Evolutionary conservation across 495 filamentous ascomycete genomes (phyloP).

Genomic region (Acidomyces sp.): DNA sequence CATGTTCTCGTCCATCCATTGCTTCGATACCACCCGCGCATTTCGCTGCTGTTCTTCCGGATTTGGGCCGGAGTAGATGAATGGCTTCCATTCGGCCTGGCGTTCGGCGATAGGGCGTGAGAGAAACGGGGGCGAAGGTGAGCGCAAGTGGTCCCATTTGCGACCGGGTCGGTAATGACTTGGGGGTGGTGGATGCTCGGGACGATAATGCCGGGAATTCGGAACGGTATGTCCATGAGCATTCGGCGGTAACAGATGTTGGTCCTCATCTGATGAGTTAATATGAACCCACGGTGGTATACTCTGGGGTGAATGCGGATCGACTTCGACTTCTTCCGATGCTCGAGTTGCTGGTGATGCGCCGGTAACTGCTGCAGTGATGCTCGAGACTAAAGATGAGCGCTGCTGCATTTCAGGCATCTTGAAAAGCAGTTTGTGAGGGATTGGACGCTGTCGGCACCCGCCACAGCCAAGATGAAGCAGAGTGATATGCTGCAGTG

Average conservation of each 20-base stretch:
- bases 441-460: background rate
- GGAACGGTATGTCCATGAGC: background rate
- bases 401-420: conserved; percentile 21
- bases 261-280: conserved; percentile 8
- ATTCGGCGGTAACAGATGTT: background rate
- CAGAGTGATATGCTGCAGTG: background rate
- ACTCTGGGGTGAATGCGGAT: conserved; percentile 10
- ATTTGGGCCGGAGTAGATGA: conserved; percentile 16
- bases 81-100: conserved; percentile 13
- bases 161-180: conserved; percentile 13
- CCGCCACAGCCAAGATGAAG: background rate
- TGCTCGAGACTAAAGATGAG: background rate
- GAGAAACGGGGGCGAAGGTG: conserved; percentile 9
- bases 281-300: conserved; percentile 19
- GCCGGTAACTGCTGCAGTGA: background rate
- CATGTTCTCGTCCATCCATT: conserved; percentile 21
- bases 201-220: conserved; percentile 13
- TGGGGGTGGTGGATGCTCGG: no score
- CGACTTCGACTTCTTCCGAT: conserved; percentile 1
- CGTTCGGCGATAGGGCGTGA: conserved; percentile 8
- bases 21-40: conserved; percentile 12
- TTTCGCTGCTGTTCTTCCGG: conserved; percentile 1
- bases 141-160: conserved; percentile 18
- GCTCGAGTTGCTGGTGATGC: background rate
- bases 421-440: background rate